Conservation (phyloP, 148 eudicot species). For the Rhododendron vialii region DNA sequence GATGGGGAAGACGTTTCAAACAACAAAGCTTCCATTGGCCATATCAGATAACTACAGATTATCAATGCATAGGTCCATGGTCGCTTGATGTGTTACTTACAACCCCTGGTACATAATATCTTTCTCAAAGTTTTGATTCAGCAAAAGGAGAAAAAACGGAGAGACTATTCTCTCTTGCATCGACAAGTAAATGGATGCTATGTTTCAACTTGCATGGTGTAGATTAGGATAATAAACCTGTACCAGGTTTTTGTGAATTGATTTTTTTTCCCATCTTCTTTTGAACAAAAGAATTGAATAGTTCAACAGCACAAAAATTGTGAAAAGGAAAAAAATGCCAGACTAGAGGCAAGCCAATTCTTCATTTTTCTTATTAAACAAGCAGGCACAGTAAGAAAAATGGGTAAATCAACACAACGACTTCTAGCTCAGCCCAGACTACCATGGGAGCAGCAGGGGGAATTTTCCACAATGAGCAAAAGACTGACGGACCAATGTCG, state of each 20-base stretch:
- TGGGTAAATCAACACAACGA: neutral
- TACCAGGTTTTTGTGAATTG: neutral
- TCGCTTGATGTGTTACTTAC: neutral
- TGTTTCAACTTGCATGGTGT: neutral
- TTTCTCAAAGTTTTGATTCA: conserved; percentile 1
- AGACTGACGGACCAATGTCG: neutral
- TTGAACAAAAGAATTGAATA: neutral
- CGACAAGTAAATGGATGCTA: neutral
- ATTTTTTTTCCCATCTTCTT: neutral
- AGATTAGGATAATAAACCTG: neutral
- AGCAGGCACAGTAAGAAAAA: neutral
- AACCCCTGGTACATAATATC: neutral
- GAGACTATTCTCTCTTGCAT: neutral
- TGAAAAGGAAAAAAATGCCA: neutral
- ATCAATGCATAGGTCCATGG: neutral
- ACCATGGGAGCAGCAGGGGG: neutral
- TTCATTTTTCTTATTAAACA: neutral
- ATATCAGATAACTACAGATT: neutral
- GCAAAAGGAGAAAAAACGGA: neutral
- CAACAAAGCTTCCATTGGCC: neutral
- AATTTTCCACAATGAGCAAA: neutral
- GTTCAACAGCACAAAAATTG: neutral
- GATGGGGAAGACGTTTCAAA: neutral
- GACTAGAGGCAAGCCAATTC: neutral
- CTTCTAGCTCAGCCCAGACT: neutral